Conservation (phyloP, 2,329 filamentous ascomycete species). For the Paecilomyces variotii region DNA sequence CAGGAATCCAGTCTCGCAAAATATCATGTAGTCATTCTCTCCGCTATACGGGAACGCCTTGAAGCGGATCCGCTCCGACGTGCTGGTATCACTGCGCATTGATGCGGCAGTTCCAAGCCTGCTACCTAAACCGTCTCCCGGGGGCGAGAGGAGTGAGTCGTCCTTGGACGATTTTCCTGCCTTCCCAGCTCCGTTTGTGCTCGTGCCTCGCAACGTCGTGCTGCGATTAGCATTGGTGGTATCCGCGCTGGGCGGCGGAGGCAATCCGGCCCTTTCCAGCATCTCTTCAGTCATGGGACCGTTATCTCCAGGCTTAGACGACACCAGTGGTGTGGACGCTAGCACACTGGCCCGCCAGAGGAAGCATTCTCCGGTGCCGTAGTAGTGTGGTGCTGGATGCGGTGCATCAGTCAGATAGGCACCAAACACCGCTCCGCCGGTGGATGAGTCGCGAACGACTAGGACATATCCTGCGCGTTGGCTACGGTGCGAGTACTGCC, state of each 20-base stretch:
- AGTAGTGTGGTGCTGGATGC: constrained; percentile 75
- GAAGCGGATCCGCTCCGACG: constrained; percentile 75
- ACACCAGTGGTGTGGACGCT: constrained; percentile 38
- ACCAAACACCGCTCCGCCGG: constrained; percentile 59
- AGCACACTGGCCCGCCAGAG: constrained; percentile 71
- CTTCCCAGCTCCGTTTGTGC: constrained; percentile 15
- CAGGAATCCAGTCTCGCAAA: constrained; percentile 77
- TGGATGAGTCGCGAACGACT: constrained; percentile 64
- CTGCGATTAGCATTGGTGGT: constrained; percentile 53
- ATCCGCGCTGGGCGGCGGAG: constrained; percentile 61
- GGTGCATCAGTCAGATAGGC: constrained; percentile 89
- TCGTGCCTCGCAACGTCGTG: constrained; percentile 46
- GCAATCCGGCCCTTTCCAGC: constrained; percentile 48
- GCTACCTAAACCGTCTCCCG: neutral
- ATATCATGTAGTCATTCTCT: constrained; percentile 92
- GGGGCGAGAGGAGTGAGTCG: constrained; percentile 15
- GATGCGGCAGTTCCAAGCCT: constrained; percentile 8
- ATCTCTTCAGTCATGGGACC: constrained; percentile 28
- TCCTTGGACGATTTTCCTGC: constrained; percentile 5
- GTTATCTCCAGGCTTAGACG: neutral
- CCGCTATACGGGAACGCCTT: constrained; percentile 96
- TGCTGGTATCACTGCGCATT: constrained; percentile 42
- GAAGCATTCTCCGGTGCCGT: constrained; percentile 93
- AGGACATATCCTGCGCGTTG: constrained; percentile 79
- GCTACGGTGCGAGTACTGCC: constrained; percentile 55